phyloP scores from a whole-genome alignment of 768 basidiomycete genomes.

The Pholiota molesta region DNA sequence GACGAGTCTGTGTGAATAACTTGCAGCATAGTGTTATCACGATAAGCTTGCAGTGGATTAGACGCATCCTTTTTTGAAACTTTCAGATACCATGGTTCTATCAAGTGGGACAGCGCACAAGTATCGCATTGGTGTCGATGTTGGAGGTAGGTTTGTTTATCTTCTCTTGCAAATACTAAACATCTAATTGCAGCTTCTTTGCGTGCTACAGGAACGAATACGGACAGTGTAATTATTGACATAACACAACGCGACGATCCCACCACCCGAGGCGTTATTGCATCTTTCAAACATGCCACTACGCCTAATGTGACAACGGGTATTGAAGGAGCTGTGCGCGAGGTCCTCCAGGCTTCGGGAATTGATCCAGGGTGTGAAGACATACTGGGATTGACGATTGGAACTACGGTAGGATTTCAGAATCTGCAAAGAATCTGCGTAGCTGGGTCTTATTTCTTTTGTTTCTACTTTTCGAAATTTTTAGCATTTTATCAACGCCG shows the following conservation, averaged over 20 bases:
- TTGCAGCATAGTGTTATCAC: neutral
- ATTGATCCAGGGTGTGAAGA: conserved; percentile 33
- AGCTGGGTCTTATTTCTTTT: neutral
- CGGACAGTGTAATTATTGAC: conserved; percentile 37
- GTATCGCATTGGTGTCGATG: conserved; percentile 37
- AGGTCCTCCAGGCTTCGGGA: conserved; percentile 41
- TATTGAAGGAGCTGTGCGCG: conserved; percentile 53
- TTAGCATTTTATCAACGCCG: conserved; percentile 60
- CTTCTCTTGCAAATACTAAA: neutral
- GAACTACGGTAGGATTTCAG: conserved; percentile 51
- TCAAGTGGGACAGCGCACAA: neutral
- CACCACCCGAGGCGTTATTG: conserved; percentile 36
- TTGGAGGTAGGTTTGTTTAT: conserved; percentile 25
- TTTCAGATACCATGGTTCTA: neutral
- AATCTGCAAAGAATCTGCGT: too few relatives aligned
- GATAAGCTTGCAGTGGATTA: neutral
- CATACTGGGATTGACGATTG: conserved; percentile 58
- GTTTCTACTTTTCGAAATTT: conserved; percentile 10
- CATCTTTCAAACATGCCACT: conserved; percentile 53
- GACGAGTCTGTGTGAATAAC: neutral
- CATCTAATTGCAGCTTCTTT: neutral
- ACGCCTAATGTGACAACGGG: conserved; percentile 61
- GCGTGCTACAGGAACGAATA: conserved; percentile 34
- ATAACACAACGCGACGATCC: conserved; percentile 28
- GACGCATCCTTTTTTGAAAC: neutral